Conservation (phyloP, 805 yeast genomes). For the Zygoascus bituminiphila region DNA sequence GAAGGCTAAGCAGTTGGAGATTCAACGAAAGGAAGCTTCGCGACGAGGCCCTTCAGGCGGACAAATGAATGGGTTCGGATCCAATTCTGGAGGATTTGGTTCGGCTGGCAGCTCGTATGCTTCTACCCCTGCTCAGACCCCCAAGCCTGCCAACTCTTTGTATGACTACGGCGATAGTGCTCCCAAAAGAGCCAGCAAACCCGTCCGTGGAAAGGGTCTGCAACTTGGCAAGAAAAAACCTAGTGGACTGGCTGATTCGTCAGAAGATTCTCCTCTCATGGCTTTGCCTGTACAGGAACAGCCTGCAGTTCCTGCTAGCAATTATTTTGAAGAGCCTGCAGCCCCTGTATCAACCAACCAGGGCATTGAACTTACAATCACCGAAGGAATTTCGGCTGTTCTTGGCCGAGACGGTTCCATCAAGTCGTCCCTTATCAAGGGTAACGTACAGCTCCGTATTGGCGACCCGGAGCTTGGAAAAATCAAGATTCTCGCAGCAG, state of each 20-base stretch:
- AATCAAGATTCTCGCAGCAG: constrained; percentile 51
- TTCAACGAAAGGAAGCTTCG: constrained; percentile 45
- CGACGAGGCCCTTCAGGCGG: constrained; percentile 25
- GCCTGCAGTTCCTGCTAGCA: constrained; percentile 4
- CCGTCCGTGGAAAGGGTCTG: constrained; percentile 60
- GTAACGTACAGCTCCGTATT: constrained; percentile 82
- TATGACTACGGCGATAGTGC: constrained; percentile 16
- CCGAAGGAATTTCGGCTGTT: constrained; percentile 71
- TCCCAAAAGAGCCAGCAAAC: constrained; percentile 21
- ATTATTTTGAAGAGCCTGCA: constrained; percentile 14
- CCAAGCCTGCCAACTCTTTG: constrained; percentile 3
- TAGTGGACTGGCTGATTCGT: constrained; percentile 14
- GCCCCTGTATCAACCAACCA: constrained; percentile 39
- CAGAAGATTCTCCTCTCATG: constrained; percentile 19
- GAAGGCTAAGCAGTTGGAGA: constrained; percentile 70
- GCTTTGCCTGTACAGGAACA: constrained; percentile 28
- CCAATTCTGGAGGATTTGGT: constrained; percentile 12
- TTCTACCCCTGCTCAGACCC: constrained; percentile 1
- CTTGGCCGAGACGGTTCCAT: constrained; percentile 72
- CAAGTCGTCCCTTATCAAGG: constrained; percentile 63
- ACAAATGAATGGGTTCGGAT: constrained; percentile 19
- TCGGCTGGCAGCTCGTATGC: constrained; percentile 7
- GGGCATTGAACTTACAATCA: constrained; percentile 70
- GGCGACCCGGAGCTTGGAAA: constrained; percentile 65
- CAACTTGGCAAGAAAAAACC: constrained; percentile 56